Base-by-base conservation (phyloP, 495 filamentous ascomycete genomes). In the Zalerion maritima region DNA sequence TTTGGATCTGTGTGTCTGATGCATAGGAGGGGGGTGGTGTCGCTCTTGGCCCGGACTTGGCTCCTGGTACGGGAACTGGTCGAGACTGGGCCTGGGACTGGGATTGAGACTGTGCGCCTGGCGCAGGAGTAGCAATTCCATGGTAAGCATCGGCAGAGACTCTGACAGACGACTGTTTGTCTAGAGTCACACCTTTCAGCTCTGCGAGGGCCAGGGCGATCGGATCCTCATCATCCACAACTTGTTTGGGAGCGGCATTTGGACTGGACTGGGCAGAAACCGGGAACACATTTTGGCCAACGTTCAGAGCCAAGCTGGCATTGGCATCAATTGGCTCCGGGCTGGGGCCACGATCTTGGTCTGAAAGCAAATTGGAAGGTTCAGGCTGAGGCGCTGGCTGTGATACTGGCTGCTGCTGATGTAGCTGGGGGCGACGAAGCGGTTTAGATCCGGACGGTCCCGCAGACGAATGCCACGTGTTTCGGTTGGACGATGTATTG, bases 221-320 rank as follows among this genome's bases (percentile, higher is more conserved):
- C 0, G 91, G 89, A 44, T 97, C 89, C 25, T 38, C 38, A 22
- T 70, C 64, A 15, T 62, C 54, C 5, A 47, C 33, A 3, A 37
- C 41, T 6, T 43, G 23, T 31, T 58, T 54, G 2, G 61, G 32
- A 11, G 45, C 46, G 2, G 45, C 45, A 19, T 48, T 40, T 8
- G 55, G 43, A 4, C 34, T 17, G 2, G 46, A 30, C 26, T 52
- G 52, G 21, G 56, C 56, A n/a, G 81, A 79, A 5, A 99, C 86
- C 42, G 93, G 76, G 54, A 99, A 96, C 14, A 96, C 85, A 41
- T 96, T 99, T 43, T 83, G 78, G 5, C 91, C 91, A 11, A 99
- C 71, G 49, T 94, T 94, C n/a, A 99, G 65, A 26, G 93, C 87
- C 45, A 94, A 75, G 51, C 79, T 92, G 25, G 91, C 81, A 21